Evolutionary conservation across 1,139 yeast species (phyloP).

Genomic region (Blastobotrys arbuscula): DNA sequence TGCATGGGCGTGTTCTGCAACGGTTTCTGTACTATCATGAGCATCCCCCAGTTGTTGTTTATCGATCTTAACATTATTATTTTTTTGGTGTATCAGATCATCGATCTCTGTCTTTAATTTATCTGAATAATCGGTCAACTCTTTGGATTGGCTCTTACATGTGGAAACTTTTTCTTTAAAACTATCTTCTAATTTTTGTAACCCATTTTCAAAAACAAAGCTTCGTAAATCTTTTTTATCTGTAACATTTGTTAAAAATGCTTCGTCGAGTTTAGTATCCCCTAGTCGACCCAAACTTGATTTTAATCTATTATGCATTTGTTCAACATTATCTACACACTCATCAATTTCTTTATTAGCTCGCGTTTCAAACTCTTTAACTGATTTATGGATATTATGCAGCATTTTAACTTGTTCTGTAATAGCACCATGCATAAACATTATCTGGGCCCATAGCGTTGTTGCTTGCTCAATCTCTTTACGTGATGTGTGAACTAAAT

Average conservation of each 20-base stretch:
- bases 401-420: conserved; percentile 30
- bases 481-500: conserved; percentile 26
- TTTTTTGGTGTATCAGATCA: conserved; percentile 20
- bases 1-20: conserved; percentile 52
- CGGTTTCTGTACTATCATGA: conserved; percentile 24
- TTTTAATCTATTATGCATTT: conserved; percentile 31
- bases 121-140: conserved; percentile 23
- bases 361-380: conserved; percentile 16
- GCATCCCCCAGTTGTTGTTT: conserved; percentile 23
- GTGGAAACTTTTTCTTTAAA: conserved; percentile 1
- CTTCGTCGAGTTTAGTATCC: conserved; percentile 29
- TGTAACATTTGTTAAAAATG: conserved; percentile 21
- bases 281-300: conserved; percentile 32
- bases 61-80: conserved; percentile 4
- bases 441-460: conserved; percentile 33
- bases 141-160: conserved; percentile 1
- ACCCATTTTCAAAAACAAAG: conserved; percentile 42
- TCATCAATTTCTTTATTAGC: conserved; percentile 21
- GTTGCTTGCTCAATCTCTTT: conserved; percentile 31
- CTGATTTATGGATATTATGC: conserved; percentile 18
- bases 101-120: conserved; percentile 40
- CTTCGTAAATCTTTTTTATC: conserved; percentile 34
- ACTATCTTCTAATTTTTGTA: conserved; percentile 27
- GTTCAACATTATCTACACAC: conserved; percentile 25
- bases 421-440: conserved; percentile 30